These are phyloP conservation scores for Afroboletus lepidellus DNA, from an alignment of 1,284 basidiomycete genomes.

Conservation along the genomic window DNA sequence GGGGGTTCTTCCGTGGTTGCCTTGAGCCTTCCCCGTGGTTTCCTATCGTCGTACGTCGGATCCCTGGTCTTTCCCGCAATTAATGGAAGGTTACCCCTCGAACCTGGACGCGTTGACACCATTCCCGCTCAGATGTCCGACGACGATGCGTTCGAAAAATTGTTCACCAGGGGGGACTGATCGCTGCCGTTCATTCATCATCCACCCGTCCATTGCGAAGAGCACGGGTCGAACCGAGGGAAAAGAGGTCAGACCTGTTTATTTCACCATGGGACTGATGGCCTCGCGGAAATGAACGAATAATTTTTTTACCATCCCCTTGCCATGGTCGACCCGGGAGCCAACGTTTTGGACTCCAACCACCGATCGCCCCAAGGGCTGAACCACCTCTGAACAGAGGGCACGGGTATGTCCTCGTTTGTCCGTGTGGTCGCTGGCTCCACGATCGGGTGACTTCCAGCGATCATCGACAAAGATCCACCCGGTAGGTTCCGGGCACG, in stretches of 20 bases:
- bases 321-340: constrained; percentile 13
- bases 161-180: constrained; percentile 15
- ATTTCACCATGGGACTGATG: constrained; percentile 24
- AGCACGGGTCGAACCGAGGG: constrained; percentile 9
- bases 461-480: constrained; percentile 19
- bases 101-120: not conserved
- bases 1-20: constrained; percentile 22
- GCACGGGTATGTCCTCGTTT: constrained; percentile 11
- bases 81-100: not conserved
- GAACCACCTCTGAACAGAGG: not conserved
- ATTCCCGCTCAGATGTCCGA: not conserved
- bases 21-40: constrained; percentile 28
- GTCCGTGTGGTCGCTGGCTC: constrained; percentile 16
- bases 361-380: constrained; percentile 12
- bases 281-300: constrained; percentile 31
- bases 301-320: constrained; percentile 24
- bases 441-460: too few relatives aligned
- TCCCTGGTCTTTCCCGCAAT: constrained; percentile 3
- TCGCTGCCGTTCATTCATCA: constrained; percentile 18
- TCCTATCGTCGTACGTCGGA: constrained; percentile 2
- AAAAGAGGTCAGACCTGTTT: constrained; percentile 16
- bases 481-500: constrained; percentile 21
- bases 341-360: constrained; percentile 10
- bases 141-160: constrained; percentile 9
- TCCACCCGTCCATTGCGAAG: constrained; percentile 1